A percentile compares a stretch with the other conserved stretches of the same genome.
Conservation (phyloP, 805 yeast genomes). For the Kodamaea neixiangensis region DNA sequence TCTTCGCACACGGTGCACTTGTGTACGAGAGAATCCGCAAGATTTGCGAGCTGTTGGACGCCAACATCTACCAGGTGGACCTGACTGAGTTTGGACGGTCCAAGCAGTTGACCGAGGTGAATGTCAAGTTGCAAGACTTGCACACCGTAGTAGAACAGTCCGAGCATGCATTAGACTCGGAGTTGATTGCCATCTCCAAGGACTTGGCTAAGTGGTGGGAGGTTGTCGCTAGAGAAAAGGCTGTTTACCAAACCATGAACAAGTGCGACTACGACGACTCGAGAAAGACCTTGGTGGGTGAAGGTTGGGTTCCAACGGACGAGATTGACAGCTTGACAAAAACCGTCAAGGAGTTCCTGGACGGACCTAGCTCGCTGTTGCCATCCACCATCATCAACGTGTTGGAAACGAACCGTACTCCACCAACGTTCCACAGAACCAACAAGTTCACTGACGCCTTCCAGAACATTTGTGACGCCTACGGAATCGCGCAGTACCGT, state of each 20-base stretch:
- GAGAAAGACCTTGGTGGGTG: constrained; percentile 87
- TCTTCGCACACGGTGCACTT: constrained; percentile 87
- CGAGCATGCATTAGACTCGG: constrained; percentile 73
- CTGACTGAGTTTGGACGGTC: constrained; percentile 27
- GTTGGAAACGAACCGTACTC: constrained; percentile 62
- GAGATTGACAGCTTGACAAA: constrained; percentile 68
- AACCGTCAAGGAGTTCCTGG: constrained; percentile 52
- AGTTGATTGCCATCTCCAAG: constrained; percentile 74
- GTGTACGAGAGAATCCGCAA: constrained; percentile 71
- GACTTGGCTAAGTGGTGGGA: constrained; percentile 73
- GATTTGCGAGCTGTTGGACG: constrained; percentile 89
- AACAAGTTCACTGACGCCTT: constrained; percentile 70
- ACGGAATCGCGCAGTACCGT: constrained; percentile 73
- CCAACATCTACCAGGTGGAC: constrained; percentile 67
- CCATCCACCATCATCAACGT: constrained; percentile 57
- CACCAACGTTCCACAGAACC: constrained; percentile 70
- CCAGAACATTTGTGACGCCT: constrained; percentile 74
- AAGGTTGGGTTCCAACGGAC: constrained; percentile 93
- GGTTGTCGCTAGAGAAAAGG: constrained; percentile 68
- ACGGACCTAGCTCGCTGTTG: constrained; percentile 41
- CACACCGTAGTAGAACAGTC: constrained; percentile 35
- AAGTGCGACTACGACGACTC: constrained; percentile 76
- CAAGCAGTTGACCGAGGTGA: constrained; percentile 31
- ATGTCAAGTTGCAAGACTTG: constrained; percentile 33
- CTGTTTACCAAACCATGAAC: constrained; percentile 77